These are phyloP conservation scores for Paratinospora sagittata DNA, from an alignment of 164 flowering plant genomes.

Conservation along the genomic window DNA sequence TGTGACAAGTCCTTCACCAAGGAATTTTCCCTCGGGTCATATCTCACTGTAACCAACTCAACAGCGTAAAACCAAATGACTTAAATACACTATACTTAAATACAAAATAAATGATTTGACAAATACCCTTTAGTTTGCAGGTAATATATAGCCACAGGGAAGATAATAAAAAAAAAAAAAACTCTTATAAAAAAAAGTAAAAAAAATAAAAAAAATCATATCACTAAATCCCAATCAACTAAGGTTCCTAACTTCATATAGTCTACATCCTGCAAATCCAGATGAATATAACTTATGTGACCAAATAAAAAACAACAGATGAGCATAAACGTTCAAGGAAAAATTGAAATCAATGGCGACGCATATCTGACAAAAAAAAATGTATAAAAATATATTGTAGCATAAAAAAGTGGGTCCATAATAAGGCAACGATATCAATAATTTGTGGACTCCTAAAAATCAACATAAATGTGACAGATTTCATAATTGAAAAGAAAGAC, in stretches of 20 bases:
- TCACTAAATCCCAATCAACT: not conserved
- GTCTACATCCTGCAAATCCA: not conserved
- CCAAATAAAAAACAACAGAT: not conserved
- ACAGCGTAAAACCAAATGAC: too few species aligned
- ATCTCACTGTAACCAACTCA: conserved; percentile 78
- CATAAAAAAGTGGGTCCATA: too few species aligned
- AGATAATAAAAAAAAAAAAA: too few species aligned
- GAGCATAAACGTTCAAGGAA: not conserved
- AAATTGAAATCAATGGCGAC: not conserved
- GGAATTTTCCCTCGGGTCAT: conserved; percentile 45
- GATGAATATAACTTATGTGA: not conserved
- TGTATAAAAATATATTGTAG: too few species aligned
- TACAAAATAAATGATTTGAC: not conserved
- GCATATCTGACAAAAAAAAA: not conserved
- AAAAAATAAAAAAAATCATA: too few species aligned
- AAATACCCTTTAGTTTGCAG: not conserved
- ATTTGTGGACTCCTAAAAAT: not conserved
- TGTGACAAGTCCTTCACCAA: conserved; percentile 58
- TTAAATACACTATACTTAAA: not conserved
- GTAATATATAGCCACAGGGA: too few species aligned
- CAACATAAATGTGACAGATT: not conserved
- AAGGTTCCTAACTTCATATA: not conserved
- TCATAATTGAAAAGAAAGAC: not conserved
- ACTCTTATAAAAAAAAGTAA: not conserved
- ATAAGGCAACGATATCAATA: not conserved